Conservation (phyloP, 495 filamentous ascomycete species). For the Tuber indicum region DNA sequence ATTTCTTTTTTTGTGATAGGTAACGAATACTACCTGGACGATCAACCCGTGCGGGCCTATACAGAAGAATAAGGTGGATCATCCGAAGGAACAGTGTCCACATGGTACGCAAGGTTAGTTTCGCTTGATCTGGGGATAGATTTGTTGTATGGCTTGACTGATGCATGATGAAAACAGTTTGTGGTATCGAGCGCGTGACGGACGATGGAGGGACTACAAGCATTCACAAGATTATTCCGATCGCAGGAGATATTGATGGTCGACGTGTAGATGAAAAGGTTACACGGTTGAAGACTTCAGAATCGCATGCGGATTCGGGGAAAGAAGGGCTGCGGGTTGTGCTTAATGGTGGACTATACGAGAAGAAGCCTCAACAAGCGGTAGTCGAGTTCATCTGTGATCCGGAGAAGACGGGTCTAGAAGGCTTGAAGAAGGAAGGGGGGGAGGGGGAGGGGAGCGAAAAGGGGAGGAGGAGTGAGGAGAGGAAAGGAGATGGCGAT, state of each 20-base stretch:
- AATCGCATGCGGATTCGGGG: conserved; percentile 53
- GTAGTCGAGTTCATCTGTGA: conserved; percentile 83
- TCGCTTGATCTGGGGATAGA: background rate
- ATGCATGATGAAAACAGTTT: conserved; percentile 53
- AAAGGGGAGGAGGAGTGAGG: conserved; percentile 53
- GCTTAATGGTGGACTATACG: conserved; percentile 61
- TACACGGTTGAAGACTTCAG: conserved; percentile 55
- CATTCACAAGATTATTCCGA: conserved; percentile 55
- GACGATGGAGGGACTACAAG: conserved; percentile 45
- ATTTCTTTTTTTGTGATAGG: conserved; percentile 9
- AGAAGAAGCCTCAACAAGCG: conserved; percentile 56
- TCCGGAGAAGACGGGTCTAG: conserved; percentile 58
- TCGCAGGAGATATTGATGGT: conserved; percentile 61
- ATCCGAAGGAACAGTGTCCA: conserved; percentile 54
- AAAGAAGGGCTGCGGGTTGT: conserved; percentile 65
- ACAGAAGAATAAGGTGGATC: conserved; percentile 48
- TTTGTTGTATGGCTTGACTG: conserved; percentile 4
- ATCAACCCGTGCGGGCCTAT: conserved; percentile 73
- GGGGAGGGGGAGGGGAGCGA: conserved; percentile 39
- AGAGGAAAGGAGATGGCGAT: conserved; percentile 40
- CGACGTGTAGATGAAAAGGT: conserved; percentile 56
- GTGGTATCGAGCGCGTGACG: conserved; percentile 60
- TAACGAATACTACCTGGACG: conserved; percentile 75
- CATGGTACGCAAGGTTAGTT: conserved; percentile 55
- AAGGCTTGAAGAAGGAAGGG: conserved; percentile 52